A percentile compares a stretch with the other conserved stretches of the same genome.
phyloP scores from a whole-genome alignment of 2,329 filamentous ascomycete genomes.

The Hypoxylon sp. region DNA sequence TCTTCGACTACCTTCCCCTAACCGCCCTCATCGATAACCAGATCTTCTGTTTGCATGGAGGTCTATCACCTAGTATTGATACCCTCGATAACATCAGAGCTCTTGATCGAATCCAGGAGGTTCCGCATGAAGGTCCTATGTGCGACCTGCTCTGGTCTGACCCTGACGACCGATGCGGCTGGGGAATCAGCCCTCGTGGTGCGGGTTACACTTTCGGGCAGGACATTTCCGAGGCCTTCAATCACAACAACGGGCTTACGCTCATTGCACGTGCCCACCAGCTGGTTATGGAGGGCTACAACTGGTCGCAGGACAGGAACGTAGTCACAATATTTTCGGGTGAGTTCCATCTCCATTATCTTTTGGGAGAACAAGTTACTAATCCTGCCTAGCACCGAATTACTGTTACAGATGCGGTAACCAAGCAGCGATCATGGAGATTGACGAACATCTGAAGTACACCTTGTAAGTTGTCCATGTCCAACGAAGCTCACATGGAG shows the following conservation, averaged over 20 bases:
- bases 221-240: conserved; percentile 98
- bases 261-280: conserved; percentile 96
- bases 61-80: conserved; percentile 94
- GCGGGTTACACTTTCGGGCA: conserved; percentile 96
- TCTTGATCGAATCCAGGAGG: conserved; percentile 96
- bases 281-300: conserved; percentile 99
- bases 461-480: conserved; percentile 82
- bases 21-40: conserved; percentile 98
- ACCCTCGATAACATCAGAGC: conserved; percentile 95
- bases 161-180: conserved; percentile 94
- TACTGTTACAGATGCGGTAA: conserved; percentile 99
- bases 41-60: conserved; percentile 98
- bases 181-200: conserved; percentile 94
- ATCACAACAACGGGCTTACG: conserved; percentile 97
- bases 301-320: conserved; percentile 98
- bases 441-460: conserved; percentile 98
- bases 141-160: conserved; percentile 98
- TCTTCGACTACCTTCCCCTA: conserved; percentile 97
- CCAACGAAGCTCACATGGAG: conserved; percentile 3
- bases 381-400: conserved; percentile 69
- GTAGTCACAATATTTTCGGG: conserved; percentile 99
- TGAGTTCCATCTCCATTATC: conserved; percentile 51
- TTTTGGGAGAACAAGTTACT: conserved; percentile 2
- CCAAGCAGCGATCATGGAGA: conserved; percentile 99
- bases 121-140: conserved; percentile 97